Conservation (phyloP, 164 flowering plant species). For the Berberis vulgaris region DNA sequence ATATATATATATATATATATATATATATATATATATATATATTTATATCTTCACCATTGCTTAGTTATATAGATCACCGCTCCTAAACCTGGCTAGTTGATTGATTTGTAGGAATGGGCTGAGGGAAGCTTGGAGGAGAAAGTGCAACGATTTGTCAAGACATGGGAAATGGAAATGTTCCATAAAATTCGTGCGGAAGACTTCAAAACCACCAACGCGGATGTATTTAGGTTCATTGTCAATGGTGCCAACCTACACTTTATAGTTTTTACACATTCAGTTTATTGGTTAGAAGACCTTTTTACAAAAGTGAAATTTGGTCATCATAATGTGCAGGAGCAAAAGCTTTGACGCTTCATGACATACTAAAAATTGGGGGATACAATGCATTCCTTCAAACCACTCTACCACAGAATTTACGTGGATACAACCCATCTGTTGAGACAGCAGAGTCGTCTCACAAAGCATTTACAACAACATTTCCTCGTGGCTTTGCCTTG, state of each 20-base stretch:
- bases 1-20: not conserved
- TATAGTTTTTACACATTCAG: not conserved
- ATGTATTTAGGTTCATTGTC: slow-evolving; percentile 28
- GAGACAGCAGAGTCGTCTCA: slow-evolving; percentile 30
- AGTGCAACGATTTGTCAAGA: slow-evolving; percentile 65
- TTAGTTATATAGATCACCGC: not conserved
- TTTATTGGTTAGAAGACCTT: not conserved
- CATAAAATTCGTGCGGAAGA: slow-evolving; percentile 39
- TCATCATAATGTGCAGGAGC: slow-evolving; percentile 30
- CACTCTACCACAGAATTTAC: slow-evolving; percentile 36
- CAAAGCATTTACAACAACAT: slow-evolving; percentile 30
- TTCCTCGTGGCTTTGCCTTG: slow-evolving; percentile 93
- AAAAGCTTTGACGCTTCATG: slow-evolving; percentile 21
- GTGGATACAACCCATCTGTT: slow-evolving; percentile 26
- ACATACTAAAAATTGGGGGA: slow-evolving; percentile 33
- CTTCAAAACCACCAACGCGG: slow-evolving; percentile 33
- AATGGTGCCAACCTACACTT: slow-evolving; percentile 35
- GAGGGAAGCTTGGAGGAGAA: slow-evolving; percentile 55
- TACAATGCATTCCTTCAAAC: slow-evolving; percentile 52
- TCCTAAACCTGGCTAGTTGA: not conserved
- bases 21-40: not conserved
- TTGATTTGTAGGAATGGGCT: slow-evolving; percentile 54
- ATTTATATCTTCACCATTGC: not conserved
- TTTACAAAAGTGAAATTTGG: not conserved
- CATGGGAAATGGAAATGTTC: slow-evolving; percentile 84